A percentile compares a stretch with the other conserved stretches of the same genome.
These are phyloP conservation scores for Bacterosira constricta DNA, from an alignment of 108 stramenopile genomes.

Conservation along the genomic window DNA sequence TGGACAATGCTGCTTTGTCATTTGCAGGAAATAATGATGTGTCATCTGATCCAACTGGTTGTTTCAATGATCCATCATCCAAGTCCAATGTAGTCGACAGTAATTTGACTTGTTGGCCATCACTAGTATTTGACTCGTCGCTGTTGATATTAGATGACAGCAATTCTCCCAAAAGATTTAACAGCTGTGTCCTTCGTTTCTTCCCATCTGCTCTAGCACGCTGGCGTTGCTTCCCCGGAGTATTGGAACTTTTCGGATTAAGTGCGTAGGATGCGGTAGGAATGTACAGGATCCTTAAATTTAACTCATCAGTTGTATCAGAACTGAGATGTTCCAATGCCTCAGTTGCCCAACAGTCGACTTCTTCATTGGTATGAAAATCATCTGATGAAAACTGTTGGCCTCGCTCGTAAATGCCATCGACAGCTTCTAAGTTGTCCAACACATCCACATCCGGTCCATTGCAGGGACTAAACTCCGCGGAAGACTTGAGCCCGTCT, in stretches of 20 bases:
- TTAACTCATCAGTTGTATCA: background rate
- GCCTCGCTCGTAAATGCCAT: slow-evolving; percentile 23
- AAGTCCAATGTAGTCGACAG: slow-evolving; percentile 68
- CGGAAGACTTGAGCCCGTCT: slow-evolving; percentile 51
- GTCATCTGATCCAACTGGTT: slow-evolving; percentile 54
- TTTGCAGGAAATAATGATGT: slow-evolving; percentile 38
- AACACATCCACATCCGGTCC: slow-evolving; percentile 62
- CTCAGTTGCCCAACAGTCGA: slow-evolving; percentile 28
- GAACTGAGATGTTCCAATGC: slow-evolving; percentile 9
- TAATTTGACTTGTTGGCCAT: slow-evolving; percentile 1
- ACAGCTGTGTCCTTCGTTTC: slow-evolving; percentile 63
- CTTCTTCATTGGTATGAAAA: background rate
- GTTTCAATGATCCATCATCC: slow-evolving; percentile 79
- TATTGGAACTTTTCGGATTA: slow-evolving; percentile 58
- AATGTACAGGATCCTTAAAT: slow-evolving; percentile 77
- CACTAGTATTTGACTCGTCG: background rate
- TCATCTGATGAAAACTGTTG: background rate
- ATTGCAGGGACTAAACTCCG: slow-evolving; percentile 71
- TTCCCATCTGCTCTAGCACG: slow-evolving; percentile 84
- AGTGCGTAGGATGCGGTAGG: slow-evolving; percentile 91
- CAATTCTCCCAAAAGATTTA: slow-evolving; percentile 51
- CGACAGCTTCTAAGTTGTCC: slow-evolving; percentile 49
- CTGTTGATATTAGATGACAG: slow-evolving; percentile 5
- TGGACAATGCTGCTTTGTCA: slow-evolving; percentile 55
- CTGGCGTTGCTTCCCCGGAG: slow-evolving; percentile 88